Evolutionary conservation across 306 rosid genomes (phyloP), one percentile per base, ranked within the genome.

Genomic region (Fagus sylvatica): DNA sequence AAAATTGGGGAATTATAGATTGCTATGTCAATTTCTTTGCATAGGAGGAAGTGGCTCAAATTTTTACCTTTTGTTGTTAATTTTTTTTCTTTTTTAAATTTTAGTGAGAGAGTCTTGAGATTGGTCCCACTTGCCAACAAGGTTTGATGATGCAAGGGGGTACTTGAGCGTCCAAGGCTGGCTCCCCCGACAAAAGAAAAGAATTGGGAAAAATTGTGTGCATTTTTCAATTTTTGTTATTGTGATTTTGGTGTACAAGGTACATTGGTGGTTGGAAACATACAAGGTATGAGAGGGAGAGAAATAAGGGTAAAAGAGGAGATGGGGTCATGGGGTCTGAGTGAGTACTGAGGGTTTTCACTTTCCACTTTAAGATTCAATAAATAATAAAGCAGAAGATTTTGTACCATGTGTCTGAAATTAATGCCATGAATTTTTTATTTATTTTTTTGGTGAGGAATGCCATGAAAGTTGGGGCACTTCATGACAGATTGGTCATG

Each of bases 91-190:
- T 54, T 42, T 71, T 75, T 72, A 36, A 2, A 5, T 30, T 53
- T 64, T 43, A 67, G 68, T 73, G 51, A 51, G 74, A 65, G 75
- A 71, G 74, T 71, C 81, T 71, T 76, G 84, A 77, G 88, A 68
- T 81, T 82, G 84, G 19, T 46, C 81, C 84, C 53, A 17, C 79
- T 76, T 82, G 81, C 34, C 59, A 75, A 43, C 72, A 67, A 69
- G 67, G 68, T 66, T n/a, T n/a, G n/a, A n/a, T 42, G 56, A 34
- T 74, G 81, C 57, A 69, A 67, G 77, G 59, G n/a, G 73, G 74
- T 69, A 78, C 75, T 77, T 68, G 76, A 75, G 79, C 82, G 49
- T 87, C 89, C 88, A 77, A 84, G 79, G 77, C 55, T 67, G 53
- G 65, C 85, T 53, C n/a, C n/a, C 74, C 55, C 71, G 74, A 67